Evolutionary conservation across 2,329 filamentous ascomycete genomes (phyloP).

Genomic region (Fusarium concolor): DNA sequence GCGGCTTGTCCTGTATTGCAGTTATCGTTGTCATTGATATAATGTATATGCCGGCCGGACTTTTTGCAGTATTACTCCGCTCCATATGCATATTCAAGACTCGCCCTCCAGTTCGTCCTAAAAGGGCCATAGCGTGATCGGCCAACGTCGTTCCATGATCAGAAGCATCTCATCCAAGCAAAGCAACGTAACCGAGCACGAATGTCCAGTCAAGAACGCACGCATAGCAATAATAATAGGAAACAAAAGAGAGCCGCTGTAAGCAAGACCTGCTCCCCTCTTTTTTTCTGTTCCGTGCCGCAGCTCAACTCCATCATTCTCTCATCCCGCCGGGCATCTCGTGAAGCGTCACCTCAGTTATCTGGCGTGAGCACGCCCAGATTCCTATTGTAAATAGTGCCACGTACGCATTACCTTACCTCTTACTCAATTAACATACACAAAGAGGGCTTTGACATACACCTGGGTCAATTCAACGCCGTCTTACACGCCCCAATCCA

Average conservation of each 20-base stretch:
- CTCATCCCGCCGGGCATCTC: neutral
- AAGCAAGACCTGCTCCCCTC: constrained; percentile 27
- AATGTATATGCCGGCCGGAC: neutral
- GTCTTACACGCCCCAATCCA: constrained; percentile 20
- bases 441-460: neutral
- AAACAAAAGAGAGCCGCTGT: constrained; percentile 1
- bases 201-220: constrained; percentile 6
- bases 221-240: constrained; percentile 4
- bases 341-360: constrained; percentile 1
- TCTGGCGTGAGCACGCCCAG: neutral
- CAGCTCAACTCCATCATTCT: constrained; percentile 14
- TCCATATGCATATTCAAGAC: constrained; percentile 10
- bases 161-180: constrained; percentile 10
- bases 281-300: constrained; percentile 21
- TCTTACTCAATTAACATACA: neutral
- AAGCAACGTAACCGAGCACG: constrained; percentile 26
- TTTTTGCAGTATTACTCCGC: constrained; percentile 26
- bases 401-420: constrained; percentile 1
- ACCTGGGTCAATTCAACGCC: neutral
- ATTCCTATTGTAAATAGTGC: constrained; percentile 17
- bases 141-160: constrained; percentile 19
- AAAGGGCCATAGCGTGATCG: constrained; percentile 36
- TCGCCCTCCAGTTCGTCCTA: neutral
- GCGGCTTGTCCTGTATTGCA: neutral
- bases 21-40: too few relatives aligned